Conservation (phyloP, 108 stramenopile species). For the Cyclostephanos invisitatus region DNA sequence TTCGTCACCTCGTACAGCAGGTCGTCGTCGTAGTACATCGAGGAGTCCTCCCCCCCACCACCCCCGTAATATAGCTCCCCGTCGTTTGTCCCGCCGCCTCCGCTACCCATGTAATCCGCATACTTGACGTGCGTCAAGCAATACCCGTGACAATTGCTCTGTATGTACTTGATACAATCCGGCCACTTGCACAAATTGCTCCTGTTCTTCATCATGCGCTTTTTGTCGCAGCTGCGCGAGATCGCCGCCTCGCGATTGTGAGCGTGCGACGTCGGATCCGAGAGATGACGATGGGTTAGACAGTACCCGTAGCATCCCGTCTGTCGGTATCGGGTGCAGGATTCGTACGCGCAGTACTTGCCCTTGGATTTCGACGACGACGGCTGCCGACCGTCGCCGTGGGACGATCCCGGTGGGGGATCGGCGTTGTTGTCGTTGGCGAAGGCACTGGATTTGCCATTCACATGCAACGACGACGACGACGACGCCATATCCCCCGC, state of each 20-base stretch:
- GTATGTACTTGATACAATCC: slow-evolving; percentile 21
- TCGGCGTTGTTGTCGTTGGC: no score
- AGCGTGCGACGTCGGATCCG: slow-evolving; percentile 1
- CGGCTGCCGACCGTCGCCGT: no score
- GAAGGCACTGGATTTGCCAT: no score
- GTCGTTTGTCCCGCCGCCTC: background rate
- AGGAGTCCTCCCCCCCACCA: background rate
- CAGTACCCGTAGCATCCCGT: slow-evolving; percentile 15
- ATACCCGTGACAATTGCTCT: slow-evolving; percentile 25
- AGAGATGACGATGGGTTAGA: background rate
- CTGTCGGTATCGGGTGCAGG: slow-evolving; percentile 15
- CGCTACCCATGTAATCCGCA: background rate
- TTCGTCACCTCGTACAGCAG: slow-evolving; percentile 12
- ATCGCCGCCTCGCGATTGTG: background rate
- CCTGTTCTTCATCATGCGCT: background rate
- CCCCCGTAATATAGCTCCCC: background rate
- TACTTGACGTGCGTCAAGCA: slow-evolving; percentile 14
- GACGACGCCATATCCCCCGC: no score
- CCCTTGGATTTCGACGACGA: background rate
- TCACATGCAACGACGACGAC: no score
- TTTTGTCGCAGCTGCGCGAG: slow-evolving; percentile 1
- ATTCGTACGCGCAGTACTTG: slow-evolving; percentile 12
- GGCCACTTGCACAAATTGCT: slow-evolving; percentile 16
- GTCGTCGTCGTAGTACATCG: background rate
- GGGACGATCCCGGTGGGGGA: no score